These are phyloP conservation scores for Yamadazyma songkhlaensis DNA, from an alignment of 1,139 yeast genomes.

Conservation along the genomic window DNA sequence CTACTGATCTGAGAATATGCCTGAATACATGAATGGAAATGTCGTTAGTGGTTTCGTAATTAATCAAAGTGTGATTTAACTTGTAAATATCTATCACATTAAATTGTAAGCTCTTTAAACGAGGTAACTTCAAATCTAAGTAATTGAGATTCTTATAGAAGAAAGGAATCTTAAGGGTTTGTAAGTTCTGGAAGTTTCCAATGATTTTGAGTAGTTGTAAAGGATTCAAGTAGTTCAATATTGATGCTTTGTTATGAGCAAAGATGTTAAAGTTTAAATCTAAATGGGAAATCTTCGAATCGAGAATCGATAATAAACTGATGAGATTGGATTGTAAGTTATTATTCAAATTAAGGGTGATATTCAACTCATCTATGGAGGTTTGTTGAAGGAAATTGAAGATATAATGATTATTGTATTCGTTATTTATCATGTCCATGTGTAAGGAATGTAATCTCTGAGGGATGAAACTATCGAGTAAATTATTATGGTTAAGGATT, in stretches of 20 bases:
- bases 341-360: slow-evolving; percentile 16
- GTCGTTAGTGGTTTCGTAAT: slow-evolving; percentile 6
- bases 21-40: slow-evolving; percentile 3
- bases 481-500: slow-evolving; percentile 1
- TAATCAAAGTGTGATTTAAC: slow-evolving; percentile 5
- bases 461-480: slow-evolving; percentile 1
- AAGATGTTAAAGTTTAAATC: slow-evolving; percentile 6
- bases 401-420: slow-evolving; percentile 13
- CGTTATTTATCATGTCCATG: slow-evolving; percentile 18
- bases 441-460: slow-evolving; percentile 8
- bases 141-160: slow-evolving; percentile 5
- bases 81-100: slow-evolving; percentile 7
- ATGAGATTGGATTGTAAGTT: slow-evolving; percentile 13
- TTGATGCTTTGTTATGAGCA: slow-evolving; percentile 7
- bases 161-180: slow-evolving; percentile 6
- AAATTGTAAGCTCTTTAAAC: slow-evolving; percentile 4
- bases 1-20: background rate
- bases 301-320: slow-evolving; percentile 6
- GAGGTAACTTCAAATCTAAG: slow-evolving; percentile 4
- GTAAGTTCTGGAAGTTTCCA: slow-evolving; percentile 2
- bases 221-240: slow-evolving; percentile 5
- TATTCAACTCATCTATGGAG: slow-evolving; percentile 10
- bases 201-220: slow-evolving; percentile 1
- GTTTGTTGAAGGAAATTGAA: slow-evolving; percentile 1
- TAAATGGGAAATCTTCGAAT: slow-evolving; percentile 4